These are phyloP conservation scores for Kwoniella botswanensis DNA, from an alignment of 768 basidiomycete species.

Conservation along the genomic window DNA sequence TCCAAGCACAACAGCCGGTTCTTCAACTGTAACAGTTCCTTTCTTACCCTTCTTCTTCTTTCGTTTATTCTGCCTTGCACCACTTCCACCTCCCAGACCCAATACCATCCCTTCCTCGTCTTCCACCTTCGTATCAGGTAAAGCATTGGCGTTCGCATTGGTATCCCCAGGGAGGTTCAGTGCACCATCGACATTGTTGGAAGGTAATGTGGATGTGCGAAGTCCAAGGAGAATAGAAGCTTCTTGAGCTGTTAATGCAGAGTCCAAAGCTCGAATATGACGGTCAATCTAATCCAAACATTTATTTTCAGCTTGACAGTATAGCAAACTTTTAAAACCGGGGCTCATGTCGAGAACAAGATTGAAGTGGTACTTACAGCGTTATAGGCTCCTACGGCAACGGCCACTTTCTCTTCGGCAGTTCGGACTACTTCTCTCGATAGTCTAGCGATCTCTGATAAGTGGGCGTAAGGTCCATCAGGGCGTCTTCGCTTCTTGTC, in stretches of 20 bases:
- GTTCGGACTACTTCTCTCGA: conserved; percentile 51
- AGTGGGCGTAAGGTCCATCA: conserved; percentile 17
- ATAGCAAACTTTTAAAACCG: neutral
- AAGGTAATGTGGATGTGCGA: conserved; percentile 48
- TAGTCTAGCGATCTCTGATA: conserved; percentile 53
- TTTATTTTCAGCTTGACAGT: neutral
- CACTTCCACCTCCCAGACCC: conserved; percentile 14
- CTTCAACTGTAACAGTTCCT: neutral
- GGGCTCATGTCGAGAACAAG: neutral
- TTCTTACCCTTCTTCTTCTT: conserved; percentile 32
- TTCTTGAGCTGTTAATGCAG: conserved; percentile 53
- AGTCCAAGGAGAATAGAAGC: conserved; percentile 53
- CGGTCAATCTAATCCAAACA: conserved; percentile 50
- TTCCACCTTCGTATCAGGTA: conserved; percentile 1
- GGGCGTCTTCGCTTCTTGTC: neutral
- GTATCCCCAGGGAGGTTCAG: conserved; percentile 24
- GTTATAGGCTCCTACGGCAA: conserved; percentile 57
- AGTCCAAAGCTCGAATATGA: conserved; percentile 57
- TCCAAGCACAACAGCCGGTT: neutral
- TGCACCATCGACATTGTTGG: conserved; percentile 36
- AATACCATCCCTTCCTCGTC: conserved; percentile 18
- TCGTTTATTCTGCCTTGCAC: conserved; percentile 2
- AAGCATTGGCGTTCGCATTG: neutral
- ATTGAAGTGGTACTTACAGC: conserved; percentile 36
- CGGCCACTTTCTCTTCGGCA: conserved; percentile 57